These are phyloP conservation scores for Neonothopanus nambi DNA, from an alignment of 1,284 basidiomycete species.

Conservation along the genomic window DNA sequence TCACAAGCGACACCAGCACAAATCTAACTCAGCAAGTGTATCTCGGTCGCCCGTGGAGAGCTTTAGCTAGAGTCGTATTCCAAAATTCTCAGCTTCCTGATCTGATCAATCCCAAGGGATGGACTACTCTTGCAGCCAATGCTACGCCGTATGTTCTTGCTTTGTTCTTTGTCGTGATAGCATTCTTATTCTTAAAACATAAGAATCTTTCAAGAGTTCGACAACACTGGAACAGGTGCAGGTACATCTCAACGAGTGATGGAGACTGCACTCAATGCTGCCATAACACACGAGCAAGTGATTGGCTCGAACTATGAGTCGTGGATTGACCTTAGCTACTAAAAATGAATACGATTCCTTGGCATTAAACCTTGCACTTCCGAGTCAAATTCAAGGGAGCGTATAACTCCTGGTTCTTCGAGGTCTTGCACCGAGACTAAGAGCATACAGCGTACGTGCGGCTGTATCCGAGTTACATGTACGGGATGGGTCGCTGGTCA, in stretches of 20 bases:
- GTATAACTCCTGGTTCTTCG: too few species aligned
- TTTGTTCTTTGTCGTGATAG: not conserved
- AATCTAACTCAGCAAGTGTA: slow-evolving; percentile 23
- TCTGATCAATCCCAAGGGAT: slow-evolving; percentile 28
- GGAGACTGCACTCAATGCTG: slow-evolving; percentile 15
- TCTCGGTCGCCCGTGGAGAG: slow-evolving; percentile 20
- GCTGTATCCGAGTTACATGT: too few species aligned
- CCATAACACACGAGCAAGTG: slow-evolving; percentile 23
- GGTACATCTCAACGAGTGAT: slow-evolving; percentile 24
- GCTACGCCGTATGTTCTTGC: slow-evolving; percentile 25
- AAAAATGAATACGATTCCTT: not conserved
- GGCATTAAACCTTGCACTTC: too few species aligned
- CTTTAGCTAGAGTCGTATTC: slow-evolving; percentile 22
- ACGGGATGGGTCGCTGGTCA: too few species aligned
- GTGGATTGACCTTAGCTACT: slow-evolving; percentile 20
- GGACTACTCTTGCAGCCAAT: slow-evolving; percentile 27
- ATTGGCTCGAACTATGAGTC: slow-evolving; percentile 23
- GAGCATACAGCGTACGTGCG: too few species aligned
- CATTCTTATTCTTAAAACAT: not conserved
- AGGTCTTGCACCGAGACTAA: too few species aligned
- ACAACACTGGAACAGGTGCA: slow-evolving; percentile 27
- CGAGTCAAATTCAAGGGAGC: too few species aligned
- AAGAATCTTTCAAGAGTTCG: slow-evolving; percentile 26
- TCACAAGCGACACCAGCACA: slow-evolving; percentile 21
- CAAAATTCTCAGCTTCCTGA: slow-evolving; percentile 17